phyloP scores from a whole-genome alignment of 257 asterid species.

The Solanum piurae region DNA sequence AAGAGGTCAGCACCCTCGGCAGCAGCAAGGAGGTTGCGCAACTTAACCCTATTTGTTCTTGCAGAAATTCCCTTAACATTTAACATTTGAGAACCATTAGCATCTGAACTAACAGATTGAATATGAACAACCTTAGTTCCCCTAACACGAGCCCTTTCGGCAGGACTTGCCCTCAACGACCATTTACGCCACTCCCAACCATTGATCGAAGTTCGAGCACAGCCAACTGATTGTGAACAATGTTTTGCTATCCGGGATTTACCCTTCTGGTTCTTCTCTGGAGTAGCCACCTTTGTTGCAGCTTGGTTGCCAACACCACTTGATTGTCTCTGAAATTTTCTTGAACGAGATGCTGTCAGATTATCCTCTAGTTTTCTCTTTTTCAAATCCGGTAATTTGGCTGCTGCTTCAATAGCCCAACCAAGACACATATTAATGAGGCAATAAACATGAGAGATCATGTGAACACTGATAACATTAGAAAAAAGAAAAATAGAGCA shows the following conservation, averaged over 20 bases:
- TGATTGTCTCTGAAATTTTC: conserved; percentile 40
- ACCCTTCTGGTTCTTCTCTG: conserved; percentile 22
- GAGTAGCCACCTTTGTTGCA: conserved; percentile 19
- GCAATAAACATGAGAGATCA: neutral
- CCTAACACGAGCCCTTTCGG: conserved; percentile 65
- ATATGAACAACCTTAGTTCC: conserved; percentile 35
- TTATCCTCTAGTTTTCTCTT: conserved; percentile 42
- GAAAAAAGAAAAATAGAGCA: neutral
- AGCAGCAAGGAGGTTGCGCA: conserved; percentile 95
- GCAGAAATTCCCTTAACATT: conserved; percentile 82
- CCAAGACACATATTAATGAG: neutral
- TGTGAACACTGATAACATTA: neutral
- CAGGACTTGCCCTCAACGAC: conserved; percentile 70
- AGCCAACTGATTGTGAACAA: conserved; percentile 71
- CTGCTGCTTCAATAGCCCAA: conserved; percentile 27
- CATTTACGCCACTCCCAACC: conserved; percentile 99
- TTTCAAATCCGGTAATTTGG: conserved; percentile 37
- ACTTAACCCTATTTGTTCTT: conserved; percentile 86
- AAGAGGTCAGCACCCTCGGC: conserved; percentile 99
- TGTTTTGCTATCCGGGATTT: conserved; percentile 26
- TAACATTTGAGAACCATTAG: conserved; percentile 36
- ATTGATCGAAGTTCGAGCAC: conserved; percentile 80
- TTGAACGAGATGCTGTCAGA: conserved; percentile 26
- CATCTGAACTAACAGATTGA: conserved; percentile 28
- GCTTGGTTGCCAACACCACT: conserved; percentile 33